Base-by-base conservation (phyloP, 441 rosid genomes). In the Populus hybrid region DNA sequence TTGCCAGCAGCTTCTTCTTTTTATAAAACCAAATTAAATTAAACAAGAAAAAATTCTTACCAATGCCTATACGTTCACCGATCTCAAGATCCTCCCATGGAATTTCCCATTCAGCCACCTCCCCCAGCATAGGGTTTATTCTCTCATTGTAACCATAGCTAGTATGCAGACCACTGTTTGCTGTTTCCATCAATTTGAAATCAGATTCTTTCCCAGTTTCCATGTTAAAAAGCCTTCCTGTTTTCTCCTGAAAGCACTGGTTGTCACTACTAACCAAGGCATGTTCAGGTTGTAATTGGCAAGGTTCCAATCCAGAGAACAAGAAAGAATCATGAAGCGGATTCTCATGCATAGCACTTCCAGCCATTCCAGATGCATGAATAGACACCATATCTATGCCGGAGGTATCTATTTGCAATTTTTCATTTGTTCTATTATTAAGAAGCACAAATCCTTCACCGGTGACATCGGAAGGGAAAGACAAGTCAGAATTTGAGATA, bases 31-130 rank as follows among this genome's bases (percentile, higher is more conserved):
- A 18, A 50, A 65, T 53, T 18, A 66, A 73, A 38, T 50, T 71
- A 29, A 29, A 50, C 63, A 29, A 75, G 35, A 67, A 56, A 20
- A 28, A 56, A 66, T 66, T 71, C 88, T 89, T 91, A 95, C 98
- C 99, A 68, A 95, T 95, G 79, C 99, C 99, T 82, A 95, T 93
- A n/a, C 99, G 97, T 83, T 93, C 98, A 75, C 97, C 99, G 83
- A 95, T 89, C 84, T 90, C 93, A 81, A 93, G 95, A 90, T 93
- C 97, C 84, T 91, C 96, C 99, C 99, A 95, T 64, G 85, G 88
- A 81, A 95, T 92, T 90, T 93, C 98, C 95, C 97, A 93, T 81
- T 90, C 93, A 33, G 91, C 92, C 78, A 89, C 97, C 85, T 92
- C 97, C 29, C 96, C 92, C 8, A 89, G 90, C 84, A 89, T 82